A percentile compares a stretch with the other conserved stretches of the same genome.
phyloP scores from a whole-genome alignment of 2,329 filamentous ascomycete genomes.

The Thelonectria discophora region DNA sequence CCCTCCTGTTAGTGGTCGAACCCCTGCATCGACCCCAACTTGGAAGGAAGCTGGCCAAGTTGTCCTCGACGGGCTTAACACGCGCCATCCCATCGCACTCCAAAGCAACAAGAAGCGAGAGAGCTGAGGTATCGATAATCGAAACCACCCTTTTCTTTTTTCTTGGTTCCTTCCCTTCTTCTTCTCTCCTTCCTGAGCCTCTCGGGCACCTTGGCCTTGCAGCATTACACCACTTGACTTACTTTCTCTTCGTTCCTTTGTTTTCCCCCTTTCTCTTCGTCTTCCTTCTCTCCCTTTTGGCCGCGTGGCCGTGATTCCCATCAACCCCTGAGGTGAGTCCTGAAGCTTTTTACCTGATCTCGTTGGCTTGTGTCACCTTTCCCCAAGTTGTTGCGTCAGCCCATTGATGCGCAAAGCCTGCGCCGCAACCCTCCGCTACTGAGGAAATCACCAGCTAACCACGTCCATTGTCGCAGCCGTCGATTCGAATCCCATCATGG shows the following conservation, averaged over 20 bases:
- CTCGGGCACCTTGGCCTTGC: slow-evolving; percentile 34
- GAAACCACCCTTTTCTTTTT: slow-evolving; percentile 27
- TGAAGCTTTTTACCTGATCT: slow-evolving; percentile 14
- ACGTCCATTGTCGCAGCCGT: slow-evolving; percentile 26
- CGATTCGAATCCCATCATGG: slow-evolving; percentile 51
- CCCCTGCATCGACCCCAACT: slow-evolving; percentile 38
- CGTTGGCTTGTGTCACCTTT: slow-evolving; percentile 16
- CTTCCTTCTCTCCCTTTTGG: slow-evolving; percentile 24
- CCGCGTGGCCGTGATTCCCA: slow-evolving; percentile 24
- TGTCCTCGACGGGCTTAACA: slow-evolving; percentile 37
- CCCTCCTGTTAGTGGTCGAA: slow-evolving; percentile 16
- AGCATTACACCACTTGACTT: slow-evolving; percentile 1
- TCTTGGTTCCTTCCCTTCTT: slow-evolving; percentile 26
- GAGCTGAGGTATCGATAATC: slow-evolving; percentile 24
- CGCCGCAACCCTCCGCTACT: neutral
- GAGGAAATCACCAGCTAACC: slow-evolving; percentile 27
- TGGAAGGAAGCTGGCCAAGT: slow-evolving; percentile 36
- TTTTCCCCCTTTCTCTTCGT: slow-evolving; percentile 28
- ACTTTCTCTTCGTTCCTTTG: slow-evolving; percentile 38
- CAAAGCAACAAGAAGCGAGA: slow-evolving; percentile 28
- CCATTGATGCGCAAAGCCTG: slow-evolving; percentile 4
- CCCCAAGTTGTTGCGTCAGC: slow-evolving; percentile 13
- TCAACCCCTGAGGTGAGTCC: slow-evolving; percentile 37
- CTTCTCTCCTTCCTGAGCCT: slow-evolving; percentile 18
- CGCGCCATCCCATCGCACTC: slow-evolving; percentile 35